phyloP scores from a whole-genome alignment of 2,329 filamentous ascomycete genomes.

The Trichoderma koningiopsis region DNA sequence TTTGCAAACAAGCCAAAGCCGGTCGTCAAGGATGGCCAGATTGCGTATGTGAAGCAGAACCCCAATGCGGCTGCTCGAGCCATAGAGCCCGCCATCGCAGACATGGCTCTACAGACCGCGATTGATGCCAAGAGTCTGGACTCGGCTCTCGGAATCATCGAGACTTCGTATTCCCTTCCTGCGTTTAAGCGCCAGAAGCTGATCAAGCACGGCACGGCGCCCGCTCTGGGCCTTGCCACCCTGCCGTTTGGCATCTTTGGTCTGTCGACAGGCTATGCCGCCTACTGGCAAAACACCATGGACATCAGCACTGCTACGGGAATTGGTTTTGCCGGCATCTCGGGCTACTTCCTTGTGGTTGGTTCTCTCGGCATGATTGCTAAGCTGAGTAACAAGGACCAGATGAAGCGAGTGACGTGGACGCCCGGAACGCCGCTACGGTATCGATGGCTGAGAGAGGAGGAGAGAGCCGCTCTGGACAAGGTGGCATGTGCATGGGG shows the following conservation, averaged over 20 bases:
- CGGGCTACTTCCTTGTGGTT: slow-evolving; percentile 82
- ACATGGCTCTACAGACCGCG: slow-evolving; percentile 74
- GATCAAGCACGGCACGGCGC: slow-evolving; percentile 63
- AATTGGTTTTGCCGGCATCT: slow-evolving; percentile 76
- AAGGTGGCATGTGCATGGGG: slow-evolving; percentile 87
- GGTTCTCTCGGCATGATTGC: slow-evolving; percentile 82
- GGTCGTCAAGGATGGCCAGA: slow-evolving; percentile 57
- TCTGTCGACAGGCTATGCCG: slow-evolving; percentile 57
- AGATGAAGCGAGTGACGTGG: slow-evolving; percentile 95
- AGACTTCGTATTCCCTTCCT: slow-evolving; percentile 66
- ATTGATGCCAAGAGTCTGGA: slow-evolving; percentile 78
- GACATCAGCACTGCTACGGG: slow-evolving; percentile 73
- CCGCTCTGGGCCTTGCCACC: slow-evolving; percentile 57
- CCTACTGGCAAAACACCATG: slow-evolving; percentile 66
- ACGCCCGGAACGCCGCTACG: slow-evolving; percentile 76
- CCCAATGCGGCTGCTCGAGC: slow-evolving; percentile 71
- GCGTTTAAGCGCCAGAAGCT: slow-evolving; percentile 71
- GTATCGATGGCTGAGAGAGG: slow-evolving; percentile 83
- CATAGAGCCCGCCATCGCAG: slow-evolving; percentile 69
- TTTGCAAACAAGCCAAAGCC: slow-evolving; percentile 84
- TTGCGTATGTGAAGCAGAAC: slow-evolving; percentile 64
- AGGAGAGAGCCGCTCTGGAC: slow-evolving; percentile 86
- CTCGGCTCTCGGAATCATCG: slow-evolving; percentile 74
- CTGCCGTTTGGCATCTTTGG: slow-evolving; percentile 71
- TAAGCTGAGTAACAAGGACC: slow-evolving; percentile 84